Evolutionary conservation across 805 yeast genomes (phyloP).

Genomic region (Lipomyces sp.): DNA sequence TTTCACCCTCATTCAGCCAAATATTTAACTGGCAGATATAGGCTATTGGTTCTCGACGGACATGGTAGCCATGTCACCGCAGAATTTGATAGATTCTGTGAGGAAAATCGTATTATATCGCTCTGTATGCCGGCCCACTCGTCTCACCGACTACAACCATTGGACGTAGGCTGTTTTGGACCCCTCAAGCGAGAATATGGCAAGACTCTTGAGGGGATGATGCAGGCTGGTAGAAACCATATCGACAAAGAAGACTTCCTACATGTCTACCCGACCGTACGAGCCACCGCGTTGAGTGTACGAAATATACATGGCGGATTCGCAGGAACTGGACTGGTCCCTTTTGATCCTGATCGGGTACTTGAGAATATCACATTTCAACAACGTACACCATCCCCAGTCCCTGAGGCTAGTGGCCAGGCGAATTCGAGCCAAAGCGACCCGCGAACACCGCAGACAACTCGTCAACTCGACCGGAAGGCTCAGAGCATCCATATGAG

Average conservation of each 20-base stretch:
- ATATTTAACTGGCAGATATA: background rate
- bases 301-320: background rate
- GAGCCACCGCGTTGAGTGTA: background rate
- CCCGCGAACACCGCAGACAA: too few relatives aligned
- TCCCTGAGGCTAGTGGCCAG: too few relatives aligned
- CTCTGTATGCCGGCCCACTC: background rate
- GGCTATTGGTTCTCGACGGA: background rate
- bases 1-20: background rate
- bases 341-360: background rate
- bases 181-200: constrained; percentile 7
- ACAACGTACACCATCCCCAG: background rate
- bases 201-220: background rate
- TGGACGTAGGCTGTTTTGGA: constrained; percentile 5
- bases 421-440: too few relatives aligned
- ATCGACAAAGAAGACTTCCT: background rate
- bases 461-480: too few relatives aligned
- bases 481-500: too few relatives aligned
- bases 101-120: background rate
- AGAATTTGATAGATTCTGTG: constrained; percentile 6
- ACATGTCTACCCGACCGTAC: background rate
- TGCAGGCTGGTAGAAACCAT: background rate
- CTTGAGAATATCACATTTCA: background rate
- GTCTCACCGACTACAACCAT: constrained; percentile 1
- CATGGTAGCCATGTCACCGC: background rate
- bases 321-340: constrained; percentile 5